Base-by-base conservation (phyloP, 2,329 filamentous ascomycete species). In the Phialophora expanda region DNA sequence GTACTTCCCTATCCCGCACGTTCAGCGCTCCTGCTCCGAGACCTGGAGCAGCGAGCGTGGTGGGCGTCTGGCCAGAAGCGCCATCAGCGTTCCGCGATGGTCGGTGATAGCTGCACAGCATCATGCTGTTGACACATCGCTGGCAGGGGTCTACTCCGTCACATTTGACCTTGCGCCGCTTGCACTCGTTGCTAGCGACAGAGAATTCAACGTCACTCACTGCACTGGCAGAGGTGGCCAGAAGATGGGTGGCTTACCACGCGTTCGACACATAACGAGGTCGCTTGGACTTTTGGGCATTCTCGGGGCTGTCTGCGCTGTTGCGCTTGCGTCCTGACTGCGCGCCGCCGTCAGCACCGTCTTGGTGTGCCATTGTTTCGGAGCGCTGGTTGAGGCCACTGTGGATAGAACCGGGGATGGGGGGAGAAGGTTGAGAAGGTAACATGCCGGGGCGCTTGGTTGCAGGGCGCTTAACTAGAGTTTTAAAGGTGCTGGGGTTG, bases 131-230 rank as follows among this genome's bases (percentile, higher is more conserved):
- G 20, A 64, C 86, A 72, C 89, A 91, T 64, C 89, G 82, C 66
- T 87, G 84, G 70, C 89, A 91, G 1, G 87, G 86, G 0, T 84
- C 85, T 71, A 90, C 86, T 67, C 89, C 89, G 76, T 90, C 90
- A 78, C 89, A 91, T 76, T 90, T 90, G 73, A 91, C 87, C 76
- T 91, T 91, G 65, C 89, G 86, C n/a, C 89, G 82, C 73, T 91
- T 91, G 77, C 89, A 91, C 74, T 90, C 88, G 73, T 90, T 91
- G 72, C 89, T 90, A 46, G 20, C 41, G 26, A 17, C 24, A 34
- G 9, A 34, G 32, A 30, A 26, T 51, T 7, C 17, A 26, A 14
- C 17, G 17, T 50, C 41, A 30, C 17, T 44, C 11, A 22, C 26
- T 50, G 20, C 28, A 14, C 14, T 12, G 41, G 32, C 17, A 50